Evolutionary conservation across 1,139 yeast genomes (phyloP), one percentile per base, ranked within the genome.

Genomic region (Blastobotrys niveus): DNA sequence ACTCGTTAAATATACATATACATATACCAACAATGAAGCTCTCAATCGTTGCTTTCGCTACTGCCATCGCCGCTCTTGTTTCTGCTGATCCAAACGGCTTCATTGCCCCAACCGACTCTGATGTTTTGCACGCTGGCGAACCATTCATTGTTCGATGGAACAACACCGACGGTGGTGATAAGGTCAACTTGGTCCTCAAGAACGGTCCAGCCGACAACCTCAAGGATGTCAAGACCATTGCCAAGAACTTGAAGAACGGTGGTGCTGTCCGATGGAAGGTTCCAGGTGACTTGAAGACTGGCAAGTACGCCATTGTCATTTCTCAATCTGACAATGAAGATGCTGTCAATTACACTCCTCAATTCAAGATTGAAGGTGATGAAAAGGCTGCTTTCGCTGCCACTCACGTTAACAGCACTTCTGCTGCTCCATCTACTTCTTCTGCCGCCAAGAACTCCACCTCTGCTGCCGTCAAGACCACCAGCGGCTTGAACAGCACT

Each of bases 251-350:
- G 39, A 46, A 55, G 43, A 66, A 66, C 61, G 57, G 58, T 42
- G 71, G 70, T 46, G 60, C 64, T 37, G 69, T 65, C 39, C 52
- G 57, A 47, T 66, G 71, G 71, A 48, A 51, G 38, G 56, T 66
- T 36, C 71, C 71, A 40, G 43, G 43, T 37, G 49, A 55, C 33
- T 40, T 66, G 34, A 43, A 47, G 31, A 46, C 61, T 40, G 70
- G 68, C 32, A 29, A 40, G 32, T 66, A 66, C 54, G 63, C 67
- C 36, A 51, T 66, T 34, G 62, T 58, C 52, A 64, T 65, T 43
- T 51, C 52, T 33, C 52, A 32, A 17, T 60, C 57, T 36, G 59
- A 57, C 42, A 53, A 56, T 50, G 40, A 55, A 21, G 54, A 54
- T 45, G 60, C 51, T 25, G 48, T 58, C 51, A 66, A 65, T 61